phyloP scores from a whole-genome alignment of 768 basidiomycete species.

The Panaeolus cyanescens region DNA sequence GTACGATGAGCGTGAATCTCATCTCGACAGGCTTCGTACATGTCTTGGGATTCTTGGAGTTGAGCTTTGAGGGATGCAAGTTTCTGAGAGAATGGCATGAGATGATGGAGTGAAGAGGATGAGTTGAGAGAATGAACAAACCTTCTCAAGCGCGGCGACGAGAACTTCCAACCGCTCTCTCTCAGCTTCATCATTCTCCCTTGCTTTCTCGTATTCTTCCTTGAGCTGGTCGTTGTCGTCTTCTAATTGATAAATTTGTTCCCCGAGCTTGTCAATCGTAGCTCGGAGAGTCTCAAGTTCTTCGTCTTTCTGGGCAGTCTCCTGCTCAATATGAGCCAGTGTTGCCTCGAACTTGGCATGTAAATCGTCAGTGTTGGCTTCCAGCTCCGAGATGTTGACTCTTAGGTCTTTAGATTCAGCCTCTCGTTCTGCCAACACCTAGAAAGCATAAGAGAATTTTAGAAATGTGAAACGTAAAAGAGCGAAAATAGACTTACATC shows the following conservation, averaged over 20 bases:
- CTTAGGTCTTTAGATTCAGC: slow-evolving; percentile 76
- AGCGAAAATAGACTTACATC: slow-evolving; percentile 57
- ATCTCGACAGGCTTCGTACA: slow-evolving; percentile 64
- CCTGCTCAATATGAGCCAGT: slow-evolving; percentile 73
- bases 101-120: neutral
- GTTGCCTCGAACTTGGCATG: slow-evolving; percentile 76
- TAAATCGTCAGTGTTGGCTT: slow-evolving; percentile 68
- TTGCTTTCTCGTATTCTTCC: slow-evolving; percentile 66
- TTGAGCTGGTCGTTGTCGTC: slow-evolving; percentile 80
- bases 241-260: slow-evolving; percentile 82
- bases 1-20: slow-evolving; percentile 66
- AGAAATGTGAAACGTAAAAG: neutral
- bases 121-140: slow-evolving; percentile 26
- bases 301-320: slow-evolving; percentile 77
- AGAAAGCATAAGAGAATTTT: slow-evolving; percentile 8
- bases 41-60: slow-evolving; percentile 63
- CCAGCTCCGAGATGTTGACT: slow-evolving; percentile 73
- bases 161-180: slow-evolving; percentile 68
- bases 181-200: slow-evolving; percentile 77
- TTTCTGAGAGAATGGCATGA: slow-evolving; percentile 52
- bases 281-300: slow-evolving; percentile 74
- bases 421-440: slow-evolving; percentile 81
- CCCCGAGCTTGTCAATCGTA: slow-evolving; percentile 80
- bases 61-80: slow-evolving; percentile 61
- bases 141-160: slow-evolving; percentile 79